Evolutionary conservation across 306 rosid species (phyloP).

Genomic region (Prunus mira): DNA sequence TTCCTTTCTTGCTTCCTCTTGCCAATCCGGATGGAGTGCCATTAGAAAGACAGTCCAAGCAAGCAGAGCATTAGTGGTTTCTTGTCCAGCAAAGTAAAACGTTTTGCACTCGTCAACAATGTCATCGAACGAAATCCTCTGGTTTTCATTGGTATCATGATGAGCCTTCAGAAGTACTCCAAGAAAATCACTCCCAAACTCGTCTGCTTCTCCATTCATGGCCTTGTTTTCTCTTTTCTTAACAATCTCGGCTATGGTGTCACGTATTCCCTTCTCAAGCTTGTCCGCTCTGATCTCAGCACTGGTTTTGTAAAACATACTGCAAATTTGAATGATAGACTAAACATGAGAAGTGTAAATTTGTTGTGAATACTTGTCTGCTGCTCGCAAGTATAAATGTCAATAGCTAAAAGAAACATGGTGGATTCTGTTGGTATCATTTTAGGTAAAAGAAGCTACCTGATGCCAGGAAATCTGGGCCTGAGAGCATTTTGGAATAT

Average conservation of each 20-base stretch:
- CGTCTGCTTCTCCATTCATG: not conserved
- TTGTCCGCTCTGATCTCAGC: slow-evolving; percentile 25
- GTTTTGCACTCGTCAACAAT: slow-evolving; percentile 30
- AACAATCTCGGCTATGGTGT: slow-evolving; percentile 6
- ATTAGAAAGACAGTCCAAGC: slow-evolving; percentile 27
- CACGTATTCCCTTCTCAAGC: slow-evolving; percentile 10
- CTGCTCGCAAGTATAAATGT: not conserved
- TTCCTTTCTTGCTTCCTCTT: slow-evolving; percentile 32
- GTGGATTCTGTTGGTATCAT: not conserved
- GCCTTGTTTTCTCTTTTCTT: slow-evolving; percentile 23
- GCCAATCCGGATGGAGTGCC: slow-evolving; percentile 33
- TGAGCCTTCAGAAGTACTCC: slow-evolving; percentile 28
- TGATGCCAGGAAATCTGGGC: slow-evolving; percentile 13
- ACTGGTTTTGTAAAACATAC: slow-evolving; percentile 11
- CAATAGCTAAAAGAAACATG: not conserved
- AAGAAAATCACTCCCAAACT: slow-evolving; percentile 32
- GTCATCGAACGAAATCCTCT: slow-evolving; percentile 9
- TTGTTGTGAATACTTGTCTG: no score
- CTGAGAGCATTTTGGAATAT: not conserved
- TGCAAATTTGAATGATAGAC: slow-evolving; percentile 1
- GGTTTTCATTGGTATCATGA: slow-evolving; percentile 15
- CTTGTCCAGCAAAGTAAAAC: slow-evolving; percentile 26
- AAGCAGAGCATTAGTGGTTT: slow-evolving; percentile 22
- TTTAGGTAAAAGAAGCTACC: not conserved
- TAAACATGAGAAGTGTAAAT: not conserved